Percentiles rank a stretch among this genome's conserved stretches.
phyloP scores from a whole-genome alignment of 2,329 filamentous ascomycete species.

The Exophiala bonariae region DNA sequence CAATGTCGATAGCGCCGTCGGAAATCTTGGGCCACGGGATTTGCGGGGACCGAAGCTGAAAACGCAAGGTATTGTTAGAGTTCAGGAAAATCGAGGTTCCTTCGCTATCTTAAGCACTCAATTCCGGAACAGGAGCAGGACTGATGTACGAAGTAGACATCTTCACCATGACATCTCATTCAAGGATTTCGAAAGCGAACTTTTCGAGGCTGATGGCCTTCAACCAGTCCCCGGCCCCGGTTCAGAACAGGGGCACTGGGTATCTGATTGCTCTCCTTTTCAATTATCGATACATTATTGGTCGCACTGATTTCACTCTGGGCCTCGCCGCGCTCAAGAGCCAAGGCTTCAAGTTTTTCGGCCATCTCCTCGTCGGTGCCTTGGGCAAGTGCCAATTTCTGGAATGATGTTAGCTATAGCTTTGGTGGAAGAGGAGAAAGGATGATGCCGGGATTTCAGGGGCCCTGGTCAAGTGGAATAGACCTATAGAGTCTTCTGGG shows the following conservation, averaged over 20 bases:
- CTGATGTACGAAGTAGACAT: too few species aligned
- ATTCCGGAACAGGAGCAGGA: too few species aligned
- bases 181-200: conserved; percentile 10
- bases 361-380: conserved; percentile 30
- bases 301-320: conserved; percentile 2
- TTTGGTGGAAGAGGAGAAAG: background rate
- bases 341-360: conserved; percentile 49
- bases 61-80: too few species aligned
- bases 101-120: too few species aligned
- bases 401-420: background rate
- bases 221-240: conserved; percentile 3
- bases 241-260: background rate
- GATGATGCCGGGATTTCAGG: background rate
- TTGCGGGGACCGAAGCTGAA: too few species aligned
- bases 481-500: too few species aligned
- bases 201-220: conserved; percentile 22
- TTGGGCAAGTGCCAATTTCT: conserved; percentile 12
- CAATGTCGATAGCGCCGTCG: too few species aligned
- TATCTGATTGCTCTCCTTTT: conserved; percentile 6
- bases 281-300: conserved; percentile 9
- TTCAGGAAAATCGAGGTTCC: too few species aligned
- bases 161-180: too few species aligned
- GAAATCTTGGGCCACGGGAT: too few species aligned
- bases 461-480: background rate
- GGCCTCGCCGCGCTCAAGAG: conserved; percentile 49